phyloP scores from a whole-genome alignment of 345 rosid genomes.

The Heritiera littoralis region DNA sequence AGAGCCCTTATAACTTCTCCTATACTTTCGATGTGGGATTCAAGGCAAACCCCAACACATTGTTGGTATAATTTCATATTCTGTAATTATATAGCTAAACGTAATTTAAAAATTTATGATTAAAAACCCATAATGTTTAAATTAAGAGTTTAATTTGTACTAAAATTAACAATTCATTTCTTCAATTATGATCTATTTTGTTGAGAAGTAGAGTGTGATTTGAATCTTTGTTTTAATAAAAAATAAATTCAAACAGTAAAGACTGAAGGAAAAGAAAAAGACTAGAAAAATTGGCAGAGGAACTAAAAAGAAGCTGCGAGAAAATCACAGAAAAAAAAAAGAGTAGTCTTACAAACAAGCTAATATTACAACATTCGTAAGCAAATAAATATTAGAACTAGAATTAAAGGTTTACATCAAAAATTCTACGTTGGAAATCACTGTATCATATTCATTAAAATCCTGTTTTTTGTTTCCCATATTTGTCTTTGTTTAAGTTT shows the following conservation, averaged over 20 bases:
- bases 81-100: no score
- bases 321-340: neutral
- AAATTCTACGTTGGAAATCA: neutral
- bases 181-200: neutral
- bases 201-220: neutral
- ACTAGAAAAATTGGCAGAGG: neutral
- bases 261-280: neutral
- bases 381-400: neutral
- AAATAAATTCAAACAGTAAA: no score
- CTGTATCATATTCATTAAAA: neutral
- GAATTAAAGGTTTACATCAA: neutral
- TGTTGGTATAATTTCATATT: no score
- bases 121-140: no score
- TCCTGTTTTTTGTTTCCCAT: neutral
- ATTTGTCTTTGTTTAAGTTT: neutral
- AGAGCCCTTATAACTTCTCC: no score
- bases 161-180: neutral
- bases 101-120: no score
- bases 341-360: neutral
- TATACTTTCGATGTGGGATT: no score
- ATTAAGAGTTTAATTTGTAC: no score
- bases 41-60: no score
- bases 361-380: neutral
- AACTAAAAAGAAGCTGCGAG: neutral
- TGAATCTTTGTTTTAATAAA: no score